These are phyloP conservation scores for Dictyostelium intermedium DNA, from an alignment of 78 protist genomes.

Conservation along the genomic window DNA sequence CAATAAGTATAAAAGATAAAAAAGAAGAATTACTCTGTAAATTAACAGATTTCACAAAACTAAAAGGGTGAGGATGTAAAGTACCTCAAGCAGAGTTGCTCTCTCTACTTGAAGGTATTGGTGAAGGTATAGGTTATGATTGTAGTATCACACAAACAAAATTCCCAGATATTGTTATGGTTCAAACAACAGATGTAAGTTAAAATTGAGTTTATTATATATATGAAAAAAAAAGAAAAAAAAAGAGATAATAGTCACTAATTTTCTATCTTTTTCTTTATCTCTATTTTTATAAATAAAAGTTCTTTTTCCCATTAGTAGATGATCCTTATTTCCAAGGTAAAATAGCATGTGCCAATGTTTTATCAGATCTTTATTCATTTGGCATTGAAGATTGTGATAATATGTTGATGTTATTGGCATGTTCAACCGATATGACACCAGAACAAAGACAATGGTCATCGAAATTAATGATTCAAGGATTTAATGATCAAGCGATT, in stretches of 20 bases:
- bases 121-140: slow-evolving; percentile 77
- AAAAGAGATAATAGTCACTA: too few relatives aligned
- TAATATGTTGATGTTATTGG: slow-evolving; percentile 92
- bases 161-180: slow-evolving; percentile 59
- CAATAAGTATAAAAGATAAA: not conserved
- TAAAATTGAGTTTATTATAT: not conserved
- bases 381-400: slow-evolving; percentile 91
- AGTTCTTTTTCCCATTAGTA: slow-evolving; percentile 94
- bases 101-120: slow-evolving; percentile 81
- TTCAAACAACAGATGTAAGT: slow-evolving; percentile 91
- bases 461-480: slow-evolving; percentile 79
- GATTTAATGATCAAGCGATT: slow-evolving; percentile 78
- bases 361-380: slow-evolving; percentile 91
- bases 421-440: slow-evolving; percentile 84
- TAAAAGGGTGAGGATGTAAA: slow-evolving; percentile 95
- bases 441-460: slow-evolving; percentile 51
- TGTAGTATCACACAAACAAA: slow-evolving; percentile 80
- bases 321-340: slow-evolving; percentile 95
- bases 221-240: not conserved
- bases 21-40: slow-evolving; percentile 48
- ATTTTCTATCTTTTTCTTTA: too few relatives aligned
- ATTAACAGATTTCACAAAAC: slow-evolving; percentile 83
- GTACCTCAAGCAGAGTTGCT: slow-evolving; percentile 89
- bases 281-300: too few relatives aligned
- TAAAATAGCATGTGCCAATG: slow-evolving; percentile 92